These are phyloP conservation scores for Stagonosporopsis chrysanthemi DNA, from an alignment of 2,329 filamentous ascomycete species.

Conservation along the genomic window DNA sequence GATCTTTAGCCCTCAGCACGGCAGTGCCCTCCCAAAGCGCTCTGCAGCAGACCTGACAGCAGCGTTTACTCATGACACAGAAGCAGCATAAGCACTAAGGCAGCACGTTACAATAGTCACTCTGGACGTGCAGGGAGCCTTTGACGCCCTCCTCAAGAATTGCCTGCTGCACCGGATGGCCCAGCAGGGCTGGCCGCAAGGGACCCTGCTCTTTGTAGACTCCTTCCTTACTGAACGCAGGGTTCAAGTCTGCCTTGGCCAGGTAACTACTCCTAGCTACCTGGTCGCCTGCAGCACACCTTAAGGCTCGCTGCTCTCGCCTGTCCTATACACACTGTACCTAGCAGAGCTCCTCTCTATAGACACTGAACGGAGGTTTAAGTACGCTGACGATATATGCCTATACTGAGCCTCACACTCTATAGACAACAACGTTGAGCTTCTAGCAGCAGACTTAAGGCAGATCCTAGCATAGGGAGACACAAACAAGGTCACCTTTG, in stretches of 20 bases:
- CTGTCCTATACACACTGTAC: too few relatives aligned
- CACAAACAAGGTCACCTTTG: slow-evolving; percentile 15
- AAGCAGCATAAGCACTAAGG: slow-evolving; percentile 2
- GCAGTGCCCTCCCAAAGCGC: slow-evolving; percentile 9
- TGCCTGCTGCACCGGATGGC: neutral
- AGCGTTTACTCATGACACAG: too few relatives aligned
- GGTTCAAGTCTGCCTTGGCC: too few relatives aligned
- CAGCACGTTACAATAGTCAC: slow-evolving; percentile 17
- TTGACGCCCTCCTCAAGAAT: slow-evolving; percentile 13
- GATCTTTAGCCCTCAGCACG: slow-evolving; percentile 17
- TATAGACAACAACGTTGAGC: too few relatives aligned
- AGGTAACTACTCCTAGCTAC: too few relatives aligned
- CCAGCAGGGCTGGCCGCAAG: neutral
- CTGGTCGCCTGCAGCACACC: too few relatives aligned
- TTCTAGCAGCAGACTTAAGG: too few relatives aligned
- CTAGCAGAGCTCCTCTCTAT: slow-evolving; percentile 1
- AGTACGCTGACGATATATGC: neutral
- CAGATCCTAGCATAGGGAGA: too few relatives aligned
- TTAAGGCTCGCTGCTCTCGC: too few relatives aligned
- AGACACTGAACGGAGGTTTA: neutral
- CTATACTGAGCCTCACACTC: neutral
- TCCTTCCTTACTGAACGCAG: too few relatives aligned
- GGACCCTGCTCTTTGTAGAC: too few relatives aligned
- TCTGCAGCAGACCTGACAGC: too few relatives aligned
- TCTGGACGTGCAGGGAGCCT: neutral